These are phyloP conservation scores for Citrus sinensis DNA, from an alignment of 345 rosid genomes.

Conservation along the genomic window DNA sequence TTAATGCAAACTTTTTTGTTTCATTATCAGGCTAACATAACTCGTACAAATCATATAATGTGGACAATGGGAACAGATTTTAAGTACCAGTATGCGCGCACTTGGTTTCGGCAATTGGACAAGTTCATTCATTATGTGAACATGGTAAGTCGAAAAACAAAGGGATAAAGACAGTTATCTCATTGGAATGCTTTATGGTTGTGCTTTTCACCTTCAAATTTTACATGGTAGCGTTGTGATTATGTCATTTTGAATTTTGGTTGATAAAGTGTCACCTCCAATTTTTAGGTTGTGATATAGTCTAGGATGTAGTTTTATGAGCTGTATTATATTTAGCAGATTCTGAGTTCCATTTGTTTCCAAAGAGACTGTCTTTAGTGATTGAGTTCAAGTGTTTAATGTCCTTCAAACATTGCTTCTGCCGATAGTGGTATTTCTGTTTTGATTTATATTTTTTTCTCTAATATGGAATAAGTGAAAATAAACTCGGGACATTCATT, in stretches of 20 bases:
- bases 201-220: not conserved
- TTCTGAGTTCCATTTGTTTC: not conserved
- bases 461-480: not conserved
- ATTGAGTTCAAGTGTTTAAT: not conserved
- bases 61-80: slow-evolving; percentile 99
- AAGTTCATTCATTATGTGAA: slow-evolving; percentile 95
- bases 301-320: slow-evolving; percentile 3
- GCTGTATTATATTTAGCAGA: not conserved
- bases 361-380: not conserved
- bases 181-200: not conserved
- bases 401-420: not conserved
- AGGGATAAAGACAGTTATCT: not conserved
- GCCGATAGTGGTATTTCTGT: not conserved
- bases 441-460: not conserved
- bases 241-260: not conserved
- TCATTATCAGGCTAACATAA: slow-evolving; percentile 79
- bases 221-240: not conserved
- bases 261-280: not conserved
- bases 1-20: slow-evolving; percentile 12
- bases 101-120: slow-evolving; percentile 96
- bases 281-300: not conserved
- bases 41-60: slow-evolving; percentile 87
- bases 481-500: not conserved
- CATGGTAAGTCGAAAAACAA: slow-evolving; percentile 45
- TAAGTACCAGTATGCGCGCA: slow-evolving; percentile 84